Percentiles rank a stretch among this genome's conserved stretches.
Conservation (phyloP, 176 grass and related monocot species). For the Areca catechu region DNA sequence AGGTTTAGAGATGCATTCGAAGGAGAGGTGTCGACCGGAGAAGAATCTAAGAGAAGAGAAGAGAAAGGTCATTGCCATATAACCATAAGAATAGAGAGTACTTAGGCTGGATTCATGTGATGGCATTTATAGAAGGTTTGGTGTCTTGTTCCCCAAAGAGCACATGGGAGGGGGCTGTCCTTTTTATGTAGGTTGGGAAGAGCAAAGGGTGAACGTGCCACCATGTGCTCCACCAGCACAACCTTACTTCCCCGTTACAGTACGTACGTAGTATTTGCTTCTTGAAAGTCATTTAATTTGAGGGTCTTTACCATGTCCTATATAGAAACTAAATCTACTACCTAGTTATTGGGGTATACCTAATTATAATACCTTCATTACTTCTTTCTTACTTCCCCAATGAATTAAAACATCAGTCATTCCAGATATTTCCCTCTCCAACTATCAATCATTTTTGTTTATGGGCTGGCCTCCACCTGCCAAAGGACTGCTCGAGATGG, state of each 20-base stretch:
- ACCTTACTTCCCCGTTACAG: neutral
- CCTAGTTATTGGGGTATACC: no score
- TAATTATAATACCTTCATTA: slow-evolving; percentile 4
- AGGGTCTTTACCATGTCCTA: neutral
- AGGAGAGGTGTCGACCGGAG: no score
- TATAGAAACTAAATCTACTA: neutral
- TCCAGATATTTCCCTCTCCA: neutral
- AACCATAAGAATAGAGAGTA: no score
- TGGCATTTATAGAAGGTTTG: slow-evolving; percentile 1
- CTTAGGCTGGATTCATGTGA: neutral
- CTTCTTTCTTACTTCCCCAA: neutral
- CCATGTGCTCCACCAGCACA: slow-evolving; percentile 4
- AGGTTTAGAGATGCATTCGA: no score
- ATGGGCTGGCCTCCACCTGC: slow-evolving; percentile 1
- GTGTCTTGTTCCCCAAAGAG: neutral
- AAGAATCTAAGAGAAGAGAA: neutral
- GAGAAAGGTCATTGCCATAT: neutral
- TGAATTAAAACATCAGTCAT: neutral
- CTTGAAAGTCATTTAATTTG: neutral
- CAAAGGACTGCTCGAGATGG: neutral
- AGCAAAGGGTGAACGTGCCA: slow-evolving; percentile 1
- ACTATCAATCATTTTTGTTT: neutral
- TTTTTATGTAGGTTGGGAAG: neutral
- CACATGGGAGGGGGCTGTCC: slow-evolving; percentile 4
- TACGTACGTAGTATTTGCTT: neutral